Conservation (phyloP, 768 basidiomycete species). For the Collybia sordida region DNA sequence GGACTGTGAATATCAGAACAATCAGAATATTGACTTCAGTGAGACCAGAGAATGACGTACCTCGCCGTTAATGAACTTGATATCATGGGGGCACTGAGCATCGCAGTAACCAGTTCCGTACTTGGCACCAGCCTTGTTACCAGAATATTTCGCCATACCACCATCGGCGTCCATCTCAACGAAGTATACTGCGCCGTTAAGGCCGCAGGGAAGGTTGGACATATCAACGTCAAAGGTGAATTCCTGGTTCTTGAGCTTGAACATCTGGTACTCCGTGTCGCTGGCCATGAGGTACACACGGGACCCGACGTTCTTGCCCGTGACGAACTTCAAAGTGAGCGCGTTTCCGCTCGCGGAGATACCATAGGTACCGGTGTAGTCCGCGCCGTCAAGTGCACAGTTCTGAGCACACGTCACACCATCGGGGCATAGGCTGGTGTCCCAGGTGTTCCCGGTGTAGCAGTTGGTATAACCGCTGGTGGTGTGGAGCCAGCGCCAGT, state of each 20-base stretch:
- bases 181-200: constrained; percentile 65
- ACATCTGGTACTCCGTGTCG: constrained; percentile 31
- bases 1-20: constrained; percentile 22
- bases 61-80: constrained; percentile 62
- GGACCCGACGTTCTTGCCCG: constrained; percentile 39
- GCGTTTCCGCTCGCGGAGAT: constrained; percentile 46
- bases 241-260: constrained; percentile 43
- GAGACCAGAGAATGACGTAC: no score
- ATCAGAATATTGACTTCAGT: not conserved
- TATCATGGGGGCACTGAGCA: constrained; percentile 58
- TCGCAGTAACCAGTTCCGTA: constrained; percentile 67
- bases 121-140: constrained; percentile 55
- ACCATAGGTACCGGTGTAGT: constrained; percentile 52
- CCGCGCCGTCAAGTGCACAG: constrained; percentile 45
- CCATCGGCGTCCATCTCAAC: constrained; percentile 59
- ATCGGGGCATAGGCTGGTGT: constrained; percentile 50
- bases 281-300: constrained; percentile 32
- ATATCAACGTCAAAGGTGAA: constrained; percentile 51
- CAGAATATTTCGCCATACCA: constrained; percentile 42
- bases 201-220: constrained; percentile 33
- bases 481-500: constrained; percentile 57
- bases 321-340: constrained; percentile 50
- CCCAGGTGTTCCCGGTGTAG: constrained; percentile 60
- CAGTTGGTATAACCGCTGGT: constrained; percentile 38
- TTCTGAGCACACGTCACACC: constrained; percentile 44